Evolutionary conservation across 2,329 filamentous ascomycete genomes (phyloP), one percentile per base, ranked within the genome.

Genomic region (Chrysoporthe austroafricana): DNA sequence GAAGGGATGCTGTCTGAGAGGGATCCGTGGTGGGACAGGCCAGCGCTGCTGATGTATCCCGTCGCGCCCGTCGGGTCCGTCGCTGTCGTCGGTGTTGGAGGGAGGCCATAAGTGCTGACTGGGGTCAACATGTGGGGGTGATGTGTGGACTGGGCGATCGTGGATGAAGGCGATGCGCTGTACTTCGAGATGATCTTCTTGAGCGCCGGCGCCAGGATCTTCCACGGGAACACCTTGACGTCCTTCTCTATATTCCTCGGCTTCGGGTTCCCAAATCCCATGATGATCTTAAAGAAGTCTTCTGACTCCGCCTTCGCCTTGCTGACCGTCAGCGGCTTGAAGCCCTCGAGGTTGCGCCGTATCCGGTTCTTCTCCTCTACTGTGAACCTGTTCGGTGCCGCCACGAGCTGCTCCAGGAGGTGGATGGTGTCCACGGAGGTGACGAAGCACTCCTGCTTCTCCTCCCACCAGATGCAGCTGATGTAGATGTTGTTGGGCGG

Each of bases 161-260:
- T 71, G 34, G 71, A 66, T 7, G 73, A 69, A 6, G 74, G 71
- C 18, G 74, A 74, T n/a, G 83, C 83, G 74, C 84, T 86, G 77
- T 98, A 99, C 91, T 99, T 99, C 75, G 93, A 90, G 77, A 99
- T 97, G 75, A 99, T 98, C 84, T 99, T 99, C 86, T 96, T 97
- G 72, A 99, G 85, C 0, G 96, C 95, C 69, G 89, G 87, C 61
- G 88, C 87, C 57, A 99, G 85, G 69, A 96, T 93, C 79, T 94
- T 96, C 96, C 96, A 99, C 4, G 94, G 91, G 76, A 98, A 99
- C 14, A 98, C 96, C 81, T 99, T 99, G 76, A 99, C 94, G 75
- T 98, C 95, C 82, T 99, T 99, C 83, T 98, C 96, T 72, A 99
- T 99, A 76, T 98, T 97, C 70, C 96, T 87, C 21, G 96, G 96